phyloP scores from a whole-genome alignment of 177 flowering plant species.

The Tripterygium wilfordii region DNA sequence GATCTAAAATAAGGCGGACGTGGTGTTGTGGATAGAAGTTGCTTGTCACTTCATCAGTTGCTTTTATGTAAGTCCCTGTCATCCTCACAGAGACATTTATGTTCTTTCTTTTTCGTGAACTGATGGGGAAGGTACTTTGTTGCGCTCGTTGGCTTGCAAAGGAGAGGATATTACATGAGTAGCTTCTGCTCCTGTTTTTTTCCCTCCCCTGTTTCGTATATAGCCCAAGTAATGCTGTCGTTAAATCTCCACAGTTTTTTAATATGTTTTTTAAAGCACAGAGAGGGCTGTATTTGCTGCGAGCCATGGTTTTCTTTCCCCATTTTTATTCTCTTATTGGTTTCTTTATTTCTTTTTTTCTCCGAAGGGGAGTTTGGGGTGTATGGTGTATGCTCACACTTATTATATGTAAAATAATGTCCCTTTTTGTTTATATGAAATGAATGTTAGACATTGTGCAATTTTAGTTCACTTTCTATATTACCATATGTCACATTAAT shows the following conservation, averaged over 20 bases:
- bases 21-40: not conserved
- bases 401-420: too few species aligned
- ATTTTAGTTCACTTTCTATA: too few species aligned
- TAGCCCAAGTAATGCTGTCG: slow-evolving; percentile 9
- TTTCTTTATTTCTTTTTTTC: not conserved
- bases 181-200: slow-evolving; percentile 8
- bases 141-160: slow-evolving; percentile 4
- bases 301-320: not conserved
- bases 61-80: not conserved
- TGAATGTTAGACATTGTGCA: too few species aligned
- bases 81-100: not conserved
- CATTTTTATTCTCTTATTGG: not conserved
- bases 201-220: slow-evolving; percentile 1
- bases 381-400: too few species aligned
- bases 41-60: not conserved
- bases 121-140: slow-evolving; percentile 9
- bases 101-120: not conserved
- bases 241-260: not conserved
- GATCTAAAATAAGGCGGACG: slow-evolving; percentile 1
- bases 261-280: slow-evolving; percentile 1
- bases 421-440: too few species aligned
- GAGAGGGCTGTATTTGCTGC: not conserved
- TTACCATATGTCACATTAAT: too few species aligned
- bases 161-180: slow-evolving; percentile 12
- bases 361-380: not conserved